Evolutionary conservation across 805 yeast genomes (phyloP), one percentile per base, ranked within the genome.

Genomic region (Sporopachydermia quercuum): DNA sequence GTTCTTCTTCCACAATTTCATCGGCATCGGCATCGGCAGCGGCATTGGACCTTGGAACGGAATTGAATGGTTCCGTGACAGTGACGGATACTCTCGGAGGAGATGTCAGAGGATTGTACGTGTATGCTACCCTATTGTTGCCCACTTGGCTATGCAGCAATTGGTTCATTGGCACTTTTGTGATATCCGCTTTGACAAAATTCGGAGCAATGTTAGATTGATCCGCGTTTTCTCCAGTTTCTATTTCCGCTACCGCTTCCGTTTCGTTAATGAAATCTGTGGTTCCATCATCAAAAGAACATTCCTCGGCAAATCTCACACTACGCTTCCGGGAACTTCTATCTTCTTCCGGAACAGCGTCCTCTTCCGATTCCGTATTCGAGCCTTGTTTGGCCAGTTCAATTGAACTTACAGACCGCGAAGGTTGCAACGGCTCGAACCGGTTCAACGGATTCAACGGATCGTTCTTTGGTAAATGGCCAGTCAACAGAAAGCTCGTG

Each of bases 401-500:
- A 8, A 23, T n/a, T 8, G 30, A 23, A 23, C 30, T 23, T 8
- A n/a, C 8, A 8, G 30, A 23, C 13, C 30, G 30, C 13, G 30
- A 23, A 8, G 30, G 30, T n/a, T 11, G 6, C 13, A 34, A 14
- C 13, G 18, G 14, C 18, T 16, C 27, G 34, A 13, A 36, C 14
- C n/a, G 38, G 23, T 39, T 49, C 16, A 43, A 44, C 38, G 17
- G 17, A 19, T 36, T 8, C n/a, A 11, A 19, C 38, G 8, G 19
- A 14, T 36, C n/a, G 15, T 35, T 15, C 17, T 38, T 15, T 4
- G 84, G 84, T 33, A 82, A 61, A 47, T 78, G 74, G 2, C 96
- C 96, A 0, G 95, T 84, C 48, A 87, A 60, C 49, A 85, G 66
- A 50, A 87, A 76, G 46, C 80, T 78, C 14, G 94, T 82, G 56